Conservation (phyloP, 495 filamentous ascomycete species). For the Monascus purpureus region DNA sequence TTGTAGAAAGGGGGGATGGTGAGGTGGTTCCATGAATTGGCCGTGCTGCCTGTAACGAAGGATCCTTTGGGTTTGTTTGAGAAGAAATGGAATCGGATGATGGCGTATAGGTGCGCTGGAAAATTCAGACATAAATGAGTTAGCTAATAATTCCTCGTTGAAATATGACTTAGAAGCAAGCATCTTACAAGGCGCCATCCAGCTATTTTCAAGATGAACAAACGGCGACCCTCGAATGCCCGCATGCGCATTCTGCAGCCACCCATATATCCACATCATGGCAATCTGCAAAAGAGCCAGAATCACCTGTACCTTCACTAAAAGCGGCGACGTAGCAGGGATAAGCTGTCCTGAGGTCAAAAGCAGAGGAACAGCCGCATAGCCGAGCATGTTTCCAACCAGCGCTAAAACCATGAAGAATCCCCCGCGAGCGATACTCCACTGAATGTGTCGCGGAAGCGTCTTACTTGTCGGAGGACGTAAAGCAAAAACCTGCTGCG, state of each 20-base stretch:
- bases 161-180: too few species aligned
- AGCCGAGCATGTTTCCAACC: conserved; percentile 8
- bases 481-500: conserved; percentile 17
- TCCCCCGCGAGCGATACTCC: conserved; percentile 15
- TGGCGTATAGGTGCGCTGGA: conserved; percentile 11
- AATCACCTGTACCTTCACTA: too few species aligned
- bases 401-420: conserved; percentile 12
- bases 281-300: too few species aligned
- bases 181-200: conserved; percentile 20
- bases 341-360: conserved; percentile 9
- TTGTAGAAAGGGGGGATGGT: too few species aligned
- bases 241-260: conserved; percentile 9
- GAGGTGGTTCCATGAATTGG: conserved; percentile 17
- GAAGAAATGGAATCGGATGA: conserved; percentile 16
- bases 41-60: conserved; percentile 23
- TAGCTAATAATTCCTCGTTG: too few species aligned
- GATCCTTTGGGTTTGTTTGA: conserved; percentile 20
- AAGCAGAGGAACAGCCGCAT: conserved; percentile 11
- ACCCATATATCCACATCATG: conserved; percentile 17
- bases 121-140: too few species aligned
- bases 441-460: conserved; percentile 8
- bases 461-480: conserved; percentile 2
- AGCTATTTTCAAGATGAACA: conserved; percentile 21
- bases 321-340: conserved; percentile 7
- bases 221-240: conserved; percentile 14